Conservation (phyloP, 805 yeast species). For the Candida piceae region DNA sequence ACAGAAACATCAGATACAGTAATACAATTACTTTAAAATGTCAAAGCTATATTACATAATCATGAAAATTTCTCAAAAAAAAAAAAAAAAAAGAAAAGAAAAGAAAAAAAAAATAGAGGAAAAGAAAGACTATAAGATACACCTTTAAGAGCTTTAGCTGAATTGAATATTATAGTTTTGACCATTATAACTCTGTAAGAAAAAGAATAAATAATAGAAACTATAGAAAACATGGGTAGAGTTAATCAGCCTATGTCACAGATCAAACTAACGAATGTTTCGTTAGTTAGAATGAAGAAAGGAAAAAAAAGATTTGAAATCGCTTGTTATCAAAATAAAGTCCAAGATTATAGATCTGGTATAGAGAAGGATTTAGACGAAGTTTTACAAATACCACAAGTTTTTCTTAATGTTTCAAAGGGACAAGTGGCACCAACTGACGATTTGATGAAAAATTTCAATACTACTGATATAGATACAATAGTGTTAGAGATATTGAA, state of each 20-base stretch:
- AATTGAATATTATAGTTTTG: too few relatives aligned
- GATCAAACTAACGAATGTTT: constrained; percentile 88
- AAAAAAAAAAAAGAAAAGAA: too few relatives aligned
- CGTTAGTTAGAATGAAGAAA: constrained; percentile 84
- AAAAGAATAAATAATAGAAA: background rate
- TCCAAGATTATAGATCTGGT: constrained; percentile 87
- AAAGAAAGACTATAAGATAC: too few relatives aligned
- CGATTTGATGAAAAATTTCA: constrained; percentile 70
- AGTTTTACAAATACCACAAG: constrained; percentile 93
- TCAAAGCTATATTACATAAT: too few relatives aligned
- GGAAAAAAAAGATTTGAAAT: constrained; percentile 90
- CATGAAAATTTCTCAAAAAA: too few relatives aligned
- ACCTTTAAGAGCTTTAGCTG: too few relatives aligned
- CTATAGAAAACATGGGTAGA: constrained; percentile 24
- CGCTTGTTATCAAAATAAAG: constrained; percentile 95
- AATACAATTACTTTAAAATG: too few relatives aligned
- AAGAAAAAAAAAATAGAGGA: too few relatives aligned
- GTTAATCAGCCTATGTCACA: constrained; percentile 88
- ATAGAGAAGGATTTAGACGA: constrained; percentile 94
- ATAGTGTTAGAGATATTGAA: constrained; percentile 77
- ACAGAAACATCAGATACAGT: too few relatives aligned
- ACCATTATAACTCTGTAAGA: too few relatives aligned
- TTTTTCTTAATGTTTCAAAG: constrained; percentile 86
- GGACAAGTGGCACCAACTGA: constrained; percentile 90
- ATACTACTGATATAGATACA: constrained; percentile 65